Conservation (phyloP, 148 eudicot species). For the Rhododendron henanense region DNA sequence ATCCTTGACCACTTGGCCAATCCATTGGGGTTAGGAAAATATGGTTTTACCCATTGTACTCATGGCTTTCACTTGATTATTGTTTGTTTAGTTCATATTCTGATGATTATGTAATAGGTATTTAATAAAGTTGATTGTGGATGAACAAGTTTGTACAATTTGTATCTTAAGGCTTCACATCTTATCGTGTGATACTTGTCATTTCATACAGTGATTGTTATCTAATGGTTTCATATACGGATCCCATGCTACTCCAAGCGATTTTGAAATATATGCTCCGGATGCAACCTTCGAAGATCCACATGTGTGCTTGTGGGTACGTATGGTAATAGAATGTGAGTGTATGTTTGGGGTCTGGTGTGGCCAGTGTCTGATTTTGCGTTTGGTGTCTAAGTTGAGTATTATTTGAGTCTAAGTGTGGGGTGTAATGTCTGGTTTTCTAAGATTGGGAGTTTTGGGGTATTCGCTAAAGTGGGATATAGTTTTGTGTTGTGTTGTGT, state of each 20-base stretch:
- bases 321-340: background rate
- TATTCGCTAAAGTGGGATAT: too few species aligned
- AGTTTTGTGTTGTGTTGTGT: too few species aligned
- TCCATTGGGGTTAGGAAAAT: background rate
- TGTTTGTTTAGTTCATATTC: too few species aligned
- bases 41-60: background rate
- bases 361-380: too few species aligned
- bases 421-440: too few species aligned
- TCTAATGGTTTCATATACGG: constrained; percentile 46
- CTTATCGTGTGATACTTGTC: background rate
- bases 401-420: too few species aligned
- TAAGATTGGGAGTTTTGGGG: too few species aligned
- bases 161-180: background rate
- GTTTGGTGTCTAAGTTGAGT: too few species aligned
- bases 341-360: too few species aligned
- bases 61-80: background rate
- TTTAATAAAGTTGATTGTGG: background rate
- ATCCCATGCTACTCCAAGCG: constrained; percentile 46
- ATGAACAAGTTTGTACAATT: background rate
- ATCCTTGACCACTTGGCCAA: too few species aligned
- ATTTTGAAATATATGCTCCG: constrained; percentile 73
- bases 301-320: constrained; percentile 74
- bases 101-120: background rate
- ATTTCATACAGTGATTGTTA: background rate
- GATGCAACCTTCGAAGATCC: constrained; percentile 86